phyloP scores from a whole-genome alignment of 2,329 filamentous ascomycete genomes.

The Colletotrichum sidae region DNA sequence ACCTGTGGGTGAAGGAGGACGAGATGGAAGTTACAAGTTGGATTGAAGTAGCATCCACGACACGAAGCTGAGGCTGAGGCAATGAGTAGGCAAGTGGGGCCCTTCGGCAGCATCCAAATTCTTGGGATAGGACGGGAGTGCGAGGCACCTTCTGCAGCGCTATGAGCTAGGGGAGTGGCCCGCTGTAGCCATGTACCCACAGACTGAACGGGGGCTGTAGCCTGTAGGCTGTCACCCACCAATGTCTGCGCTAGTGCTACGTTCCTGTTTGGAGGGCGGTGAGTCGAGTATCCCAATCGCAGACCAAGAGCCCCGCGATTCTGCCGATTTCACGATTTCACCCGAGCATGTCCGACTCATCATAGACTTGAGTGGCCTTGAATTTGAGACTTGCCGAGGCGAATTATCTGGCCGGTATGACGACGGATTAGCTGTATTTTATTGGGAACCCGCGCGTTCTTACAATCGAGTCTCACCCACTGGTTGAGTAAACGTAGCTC shows the following conservation, averaged over 20 bases:
- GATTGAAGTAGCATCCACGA: slow-evolving; percentile 20
- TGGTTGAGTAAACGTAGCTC: not conserved
- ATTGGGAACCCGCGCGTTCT: too few species aligned
- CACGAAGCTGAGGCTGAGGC: slow-evolving; percentile 27
- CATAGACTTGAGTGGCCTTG: not conserved
- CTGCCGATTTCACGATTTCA: slow-evolving; percentile 28
- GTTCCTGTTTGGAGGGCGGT: slow-evolving; percentile 25
- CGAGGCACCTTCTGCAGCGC: too few species aligned
- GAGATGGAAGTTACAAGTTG: too few species aligned
- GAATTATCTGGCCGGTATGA: too few species aligned
- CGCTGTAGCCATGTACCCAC: not conserved
- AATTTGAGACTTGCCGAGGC: too few species aligned
- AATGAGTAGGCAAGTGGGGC: slow-evolving; percentile 9
- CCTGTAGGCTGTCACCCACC: not conserved
- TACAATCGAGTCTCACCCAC: too few species aligned
- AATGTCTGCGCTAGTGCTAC: not conserved
- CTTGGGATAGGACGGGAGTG: too few species aligned
- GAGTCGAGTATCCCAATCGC: slow-evolving; percentile 1
- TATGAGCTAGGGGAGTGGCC: not conserved
- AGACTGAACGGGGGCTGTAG: too few species aligned
- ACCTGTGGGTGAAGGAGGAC: too few species aligned
- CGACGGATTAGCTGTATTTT: too few species aligned
- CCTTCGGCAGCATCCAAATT: slow-evolving; percentile 19
- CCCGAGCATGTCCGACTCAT: slow-evolving; percentile 1
- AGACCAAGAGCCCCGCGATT: slow-evolving; percentile 26